phyloP scores from a whole-genome alignment of 345 rosid genomes.

The Atalantia buxifolia region DNA sequence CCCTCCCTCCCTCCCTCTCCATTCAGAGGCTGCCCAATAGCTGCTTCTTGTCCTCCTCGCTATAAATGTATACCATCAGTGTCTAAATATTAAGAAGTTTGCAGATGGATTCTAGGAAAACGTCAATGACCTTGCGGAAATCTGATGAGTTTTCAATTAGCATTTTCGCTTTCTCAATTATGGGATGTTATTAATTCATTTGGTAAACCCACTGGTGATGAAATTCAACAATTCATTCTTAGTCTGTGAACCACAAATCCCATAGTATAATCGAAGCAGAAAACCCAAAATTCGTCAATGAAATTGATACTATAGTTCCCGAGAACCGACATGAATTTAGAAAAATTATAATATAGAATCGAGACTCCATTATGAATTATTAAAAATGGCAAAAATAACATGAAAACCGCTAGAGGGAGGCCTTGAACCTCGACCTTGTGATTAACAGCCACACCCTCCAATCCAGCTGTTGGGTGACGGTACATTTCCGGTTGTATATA shows the following conservation, averaged over 20 bases:
- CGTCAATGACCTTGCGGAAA: background rate
- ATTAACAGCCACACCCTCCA: constrained; percentile 52
- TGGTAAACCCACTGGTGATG: too few species aligned
- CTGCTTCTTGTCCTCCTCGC: background rate
- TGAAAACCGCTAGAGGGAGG: constrained; percentile 24
- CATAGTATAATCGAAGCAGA: too few species aligned
- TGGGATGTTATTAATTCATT: too few species aligned
- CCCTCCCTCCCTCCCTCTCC: background rate
- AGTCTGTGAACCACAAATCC: too few species aligned
- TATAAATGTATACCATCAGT: background rate
- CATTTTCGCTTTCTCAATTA: background rate
- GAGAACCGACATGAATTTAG: background rate
- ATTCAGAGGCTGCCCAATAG: background rate
- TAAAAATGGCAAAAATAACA: background rate
- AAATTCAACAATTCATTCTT: too few species aligned
- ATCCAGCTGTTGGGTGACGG: too few species aligned
- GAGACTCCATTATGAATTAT: background rate
- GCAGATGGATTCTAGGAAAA: background rate
- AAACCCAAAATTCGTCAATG: too few species aligned
- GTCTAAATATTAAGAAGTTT: background rate
- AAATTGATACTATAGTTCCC: too few species aligned
- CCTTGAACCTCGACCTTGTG: constrained; percentile 51
- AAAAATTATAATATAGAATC: background rate
- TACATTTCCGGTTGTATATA: too few species aligned
- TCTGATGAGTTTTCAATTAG: background rate